These are phyloP conservation scores for Stygiomarasmius scandens DNA, from an alignment of 1,284 basidiomycete species.

Conservation along the genomic window DNA sequence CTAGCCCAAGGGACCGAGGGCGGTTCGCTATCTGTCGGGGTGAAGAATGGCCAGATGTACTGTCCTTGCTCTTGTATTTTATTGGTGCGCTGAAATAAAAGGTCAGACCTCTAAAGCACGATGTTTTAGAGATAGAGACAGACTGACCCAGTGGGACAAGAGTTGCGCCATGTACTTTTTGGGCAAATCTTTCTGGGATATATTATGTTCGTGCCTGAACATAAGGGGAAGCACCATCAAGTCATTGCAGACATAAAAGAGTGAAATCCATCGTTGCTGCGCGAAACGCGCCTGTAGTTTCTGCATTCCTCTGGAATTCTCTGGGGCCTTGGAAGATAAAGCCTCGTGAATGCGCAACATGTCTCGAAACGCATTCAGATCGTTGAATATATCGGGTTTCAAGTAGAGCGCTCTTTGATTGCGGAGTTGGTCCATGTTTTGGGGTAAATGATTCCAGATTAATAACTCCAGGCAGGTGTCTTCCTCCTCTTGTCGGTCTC, in stretches of 20 bases:
- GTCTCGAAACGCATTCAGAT: not conserved
- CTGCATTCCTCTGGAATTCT: not conserved
- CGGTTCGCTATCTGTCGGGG: not conserved
- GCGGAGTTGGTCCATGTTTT: not conserved
- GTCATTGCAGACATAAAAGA: slow-evolving; percentile 7
- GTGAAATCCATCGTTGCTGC: not conserved
- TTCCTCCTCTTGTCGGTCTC: not conserved
- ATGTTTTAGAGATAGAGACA: not conserved
- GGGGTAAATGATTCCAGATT: not conserved
- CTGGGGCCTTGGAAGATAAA: not conserved
- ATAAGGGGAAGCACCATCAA: not conserved
- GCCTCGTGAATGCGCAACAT: not conserved
- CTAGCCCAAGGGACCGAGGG: not conserved
- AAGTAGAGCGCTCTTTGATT: not conserved
- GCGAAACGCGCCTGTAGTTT: not conserved
- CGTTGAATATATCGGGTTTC: not conserved
- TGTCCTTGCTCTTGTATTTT: not conserved
- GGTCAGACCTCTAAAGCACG: not conserved
- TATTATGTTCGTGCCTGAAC: not conserved
- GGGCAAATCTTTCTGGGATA: too few relatives aligned
- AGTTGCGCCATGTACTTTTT: not conserved
- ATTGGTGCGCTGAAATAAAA: not conserved
- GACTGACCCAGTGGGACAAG: slow-evolving; percentile 6
- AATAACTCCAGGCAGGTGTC: not conserved
- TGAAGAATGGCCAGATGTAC: slow-evolving; percentile 8